These are phyloP conservation scores for Diatrype stigma DNA, from an alignment of 2,329 filamentous ascomycete species.

Conservation along the genomic window DNA sequence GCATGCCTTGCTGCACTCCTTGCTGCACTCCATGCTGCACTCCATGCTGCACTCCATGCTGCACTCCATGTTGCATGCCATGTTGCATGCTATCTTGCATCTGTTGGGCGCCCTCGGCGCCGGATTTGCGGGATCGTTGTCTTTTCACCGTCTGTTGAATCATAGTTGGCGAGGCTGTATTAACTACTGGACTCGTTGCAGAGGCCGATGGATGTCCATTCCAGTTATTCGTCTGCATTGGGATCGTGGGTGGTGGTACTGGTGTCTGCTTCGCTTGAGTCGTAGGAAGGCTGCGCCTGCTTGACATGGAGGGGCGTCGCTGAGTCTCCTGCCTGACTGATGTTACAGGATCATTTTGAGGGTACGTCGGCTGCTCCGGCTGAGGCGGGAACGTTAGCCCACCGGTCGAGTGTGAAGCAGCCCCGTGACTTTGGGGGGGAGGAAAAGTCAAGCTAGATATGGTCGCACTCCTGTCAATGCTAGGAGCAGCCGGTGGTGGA, in stretches of 20 bases:
- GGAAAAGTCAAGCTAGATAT: conserved; percentile 13
- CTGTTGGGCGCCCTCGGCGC: conserved; percentile 13
- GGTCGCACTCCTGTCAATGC: conserved; percentile 3
- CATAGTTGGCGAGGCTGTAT: conserved; percentile 14
- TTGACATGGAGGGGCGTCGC: conserved; percentile 5
- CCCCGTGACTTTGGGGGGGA: conserved; percentile 13
- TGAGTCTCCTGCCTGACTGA: conserved; percentile 9
- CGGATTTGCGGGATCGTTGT: conserved; percentile 18
- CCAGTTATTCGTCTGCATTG: conserved; percentile 16
- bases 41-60: conserved; percentile 18
- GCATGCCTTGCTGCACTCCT: conserved; percentile 13
- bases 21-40: conserved; percentile 16
- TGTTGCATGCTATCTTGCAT: too few species aligned
- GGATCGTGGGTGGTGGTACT: conserved; percentile 15
- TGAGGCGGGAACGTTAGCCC: conserved; percentile 9
- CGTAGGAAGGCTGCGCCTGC: conserved; percentile 19
- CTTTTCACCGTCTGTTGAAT: conserved; percentile 16
- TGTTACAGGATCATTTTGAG: conserved; percentile 6
- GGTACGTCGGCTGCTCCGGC: conserved; percentile 6
- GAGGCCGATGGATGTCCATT: conserved; percentile 9
- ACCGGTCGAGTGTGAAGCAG: conserved; percentile 10
- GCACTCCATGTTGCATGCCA: conserved; percentile 14
- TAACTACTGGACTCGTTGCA: conserved; percentile 8
- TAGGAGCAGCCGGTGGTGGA: conserved; percentile 8
- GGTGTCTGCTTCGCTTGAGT: conserved; percentile 18